Percentiles rank a stretch among this genome's conserved stretches.
Conservation (phyloP, 768 basidiomycete species). For the Mycena galopus region DNA sequence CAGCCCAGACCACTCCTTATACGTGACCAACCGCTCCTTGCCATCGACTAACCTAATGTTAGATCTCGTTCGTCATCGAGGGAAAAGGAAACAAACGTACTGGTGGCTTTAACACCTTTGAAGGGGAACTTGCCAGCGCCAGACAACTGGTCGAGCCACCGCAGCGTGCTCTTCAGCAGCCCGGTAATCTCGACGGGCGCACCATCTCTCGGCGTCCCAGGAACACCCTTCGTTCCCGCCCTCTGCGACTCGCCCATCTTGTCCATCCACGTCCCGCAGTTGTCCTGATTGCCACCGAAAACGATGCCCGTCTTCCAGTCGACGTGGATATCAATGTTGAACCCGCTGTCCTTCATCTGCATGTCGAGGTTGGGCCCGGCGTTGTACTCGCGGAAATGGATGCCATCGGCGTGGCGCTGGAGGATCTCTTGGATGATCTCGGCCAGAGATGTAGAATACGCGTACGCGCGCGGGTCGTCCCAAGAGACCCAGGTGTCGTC, state of each 20-base stretch:
- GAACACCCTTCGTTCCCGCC: conserved; percentile 94
- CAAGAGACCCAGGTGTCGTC: conserved; percentile 95
- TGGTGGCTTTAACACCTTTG: conserved; percentile 84
- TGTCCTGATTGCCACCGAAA: conserved; percentile 85
- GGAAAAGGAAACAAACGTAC: conserved; percentile 61
- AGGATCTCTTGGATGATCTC: conserved; percentile 97
- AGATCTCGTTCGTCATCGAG: neutral
- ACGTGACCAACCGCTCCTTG: conserved; percentile 77
- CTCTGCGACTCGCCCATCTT: conserved; percentile 96
- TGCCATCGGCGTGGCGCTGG: conserved; percentile 93
- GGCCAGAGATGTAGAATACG: conserved; percentile 86
- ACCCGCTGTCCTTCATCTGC: conserved; percentile 95
- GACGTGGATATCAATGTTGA: conserved; percentile 93
- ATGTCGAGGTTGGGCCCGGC: conserved; percentile 97
- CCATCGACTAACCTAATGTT: conserved; percentile 73
- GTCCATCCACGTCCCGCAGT: conserved; percentile 98
- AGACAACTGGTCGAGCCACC: conserved; percentile 86
- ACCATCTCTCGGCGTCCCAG: conserved; percentile 97
- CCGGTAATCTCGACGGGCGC: conserved; percentile 97
- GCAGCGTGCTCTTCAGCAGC: conserved; percentile 89
- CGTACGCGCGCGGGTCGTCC: conserved; percentile 88
- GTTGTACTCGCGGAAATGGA: conserved; percentile 95
- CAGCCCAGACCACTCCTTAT: conserved; percentile 90
- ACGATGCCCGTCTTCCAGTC: conserved; percentile 96
- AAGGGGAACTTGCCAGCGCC: conserved; percentile 83